phyloP scores from a whole-genome alignment of 768 basidiomycete genomes.

The Phylloporus sp. region DNA sequence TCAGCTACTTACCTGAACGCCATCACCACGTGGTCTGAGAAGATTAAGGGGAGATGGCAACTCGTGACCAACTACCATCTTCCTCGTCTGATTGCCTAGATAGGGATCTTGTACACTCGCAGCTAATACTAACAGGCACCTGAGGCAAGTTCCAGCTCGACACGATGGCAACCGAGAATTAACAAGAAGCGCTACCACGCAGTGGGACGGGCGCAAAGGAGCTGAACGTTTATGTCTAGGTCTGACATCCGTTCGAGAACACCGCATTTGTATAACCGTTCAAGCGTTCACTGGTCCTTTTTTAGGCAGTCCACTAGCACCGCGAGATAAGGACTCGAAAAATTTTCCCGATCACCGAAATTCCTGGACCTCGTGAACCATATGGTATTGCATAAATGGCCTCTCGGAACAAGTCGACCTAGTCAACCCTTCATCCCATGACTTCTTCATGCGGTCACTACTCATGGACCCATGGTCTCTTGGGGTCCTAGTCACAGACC shows the following conservation, averaged over 20 bases:
- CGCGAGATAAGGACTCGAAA: constrained; percentile 15
- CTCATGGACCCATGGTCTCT: too few relatives aligned
- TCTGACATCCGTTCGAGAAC: constrained; percentile 7
- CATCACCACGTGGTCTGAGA: constrained; percentile 2
- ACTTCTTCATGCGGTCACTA: too few relatives aligned
- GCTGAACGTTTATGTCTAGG: constrained; percentile 4
- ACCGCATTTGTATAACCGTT: not conserved
- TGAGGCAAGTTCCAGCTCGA: too few relatives aligned
- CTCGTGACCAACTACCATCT: constrained; percentile 2
- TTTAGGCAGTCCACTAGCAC: not conserved
- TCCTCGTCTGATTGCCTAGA: too few relatives aligned
- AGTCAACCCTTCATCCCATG: not conserved
- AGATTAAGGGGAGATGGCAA: not conserved
- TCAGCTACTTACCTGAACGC: not conserved
- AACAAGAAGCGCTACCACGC: not conserved
- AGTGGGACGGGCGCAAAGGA: not conserved
- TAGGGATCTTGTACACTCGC: too few relatives aligned
- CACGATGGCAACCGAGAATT: not conserved
- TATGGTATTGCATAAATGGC: constrained; percentile 6
- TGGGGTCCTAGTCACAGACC: too few relatives aligned
- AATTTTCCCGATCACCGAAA: not conserved
- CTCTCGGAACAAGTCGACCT: not conserved
- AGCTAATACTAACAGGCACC: too few relatives aligned
- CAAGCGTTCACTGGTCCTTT: not conserved
- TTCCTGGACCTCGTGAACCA: constrained; percentile 7